These are phyloP conservation scores for Ashbya aceris DNA, from an alignment of 1,139 yeast species.

Conservation along the genomic window DNA sequence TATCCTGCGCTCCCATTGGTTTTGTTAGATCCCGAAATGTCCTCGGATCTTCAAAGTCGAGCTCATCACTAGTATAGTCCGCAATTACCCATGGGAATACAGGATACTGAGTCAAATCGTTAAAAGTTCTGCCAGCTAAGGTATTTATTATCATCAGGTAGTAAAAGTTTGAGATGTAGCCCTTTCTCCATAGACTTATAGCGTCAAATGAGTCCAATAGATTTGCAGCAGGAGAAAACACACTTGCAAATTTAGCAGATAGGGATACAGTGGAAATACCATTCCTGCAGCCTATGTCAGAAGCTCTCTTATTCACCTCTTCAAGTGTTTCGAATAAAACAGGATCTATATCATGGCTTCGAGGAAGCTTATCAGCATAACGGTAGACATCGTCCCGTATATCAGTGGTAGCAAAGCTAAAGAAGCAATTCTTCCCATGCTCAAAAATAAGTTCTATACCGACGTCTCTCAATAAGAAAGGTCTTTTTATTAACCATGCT, in stretches of 20 bases:
- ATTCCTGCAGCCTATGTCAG: slow-evolving; percentile 23
- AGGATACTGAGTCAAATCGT: slow-evolving; percentile 82
- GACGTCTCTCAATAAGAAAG: slow-evolving; percentile 65
- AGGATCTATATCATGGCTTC: slow-evolving; percentile 37
- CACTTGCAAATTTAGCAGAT: slow-evolving; percentile 35
- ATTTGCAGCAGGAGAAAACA: slow-evolving; percentile 30
- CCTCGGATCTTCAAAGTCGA: slow-evolving; percentile 52
- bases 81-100: slow-evolving; percentile 87
- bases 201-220: slow-evolving; percentile 38
- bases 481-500: slow-evolving; percentile 59
- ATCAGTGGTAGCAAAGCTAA: slow-evolving; percentile 30
- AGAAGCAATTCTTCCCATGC: slow-evolving; percentile 56
- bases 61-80: slow-evolving; percentile 57
- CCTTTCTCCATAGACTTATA: slow-evolving; percentile 62
- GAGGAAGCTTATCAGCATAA: slow-evolving; percentile 39
- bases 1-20: slow-evolving; percentile 84
- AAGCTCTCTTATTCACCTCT: slow-evolving; percentile 32
- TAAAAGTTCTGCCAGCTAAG: slow-evolving; percentile 77
- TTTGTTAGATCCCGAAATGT: slow-evolving; percentile 66
- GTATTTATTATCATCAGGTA: slow-evolving; percentile 72
- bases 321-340: slow-evolving; percentile 41
- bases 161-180: slow-evolving; percentile 72
- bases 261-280: slow-evolving; percentile 28
- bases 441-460: slow-evolving; percentile 69
- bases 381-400: slow-evolving; percentile 50